Conservation (phyloP, 2,329 filamentous ascomycete genomes). For the Niveomyces coronatus region DNA sequence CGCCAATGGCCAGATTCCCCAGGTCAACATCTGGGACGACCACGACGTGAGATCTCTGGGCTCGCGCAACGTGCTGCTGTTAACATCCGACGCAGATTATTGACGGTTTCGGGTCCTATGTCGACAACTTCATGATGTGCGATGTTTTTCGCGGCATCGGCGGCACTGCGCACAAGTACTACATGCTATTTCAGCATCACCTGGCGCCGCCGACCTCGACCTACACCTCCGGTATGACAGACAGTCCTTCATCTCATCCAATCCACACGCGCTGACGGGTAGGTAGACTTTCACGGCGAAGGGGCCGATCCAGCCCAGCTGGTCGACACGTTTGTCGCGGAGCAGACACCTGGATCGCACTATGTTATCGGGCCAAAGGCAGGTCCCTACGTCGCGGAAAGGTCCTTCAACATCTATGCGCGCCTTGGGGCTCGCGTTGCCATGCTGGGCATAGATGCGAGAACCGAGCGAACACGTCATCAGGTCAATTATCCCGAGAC, state of each 20-base stretch:
- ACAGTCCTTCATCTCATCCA: too few relatives aligned
- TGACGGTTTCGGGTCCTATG: conserved; percentile 88
- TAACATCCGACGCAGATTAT: conserved; percentile 56
- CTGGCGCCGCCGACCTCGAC: conserved; percentile 75
- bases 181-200: conserved; percentile 95
- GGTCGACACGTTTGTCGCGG: conserved; percentile 61
- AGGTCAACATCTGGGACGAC: conserved; percentile 97
- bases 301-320: conserved; percentile 62
- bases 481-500: conserved; percentile 93
- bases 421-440: conserved; percentile 73
- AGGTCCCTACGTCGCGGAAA: conserved; percentile 82
- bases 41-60: conserved; percentile 51
- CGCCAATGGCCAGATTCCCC: conserved; percentile 84
- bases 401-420: conserved; percentile 79
- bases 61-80: background rate
- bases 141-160: conserved; percentile 88
- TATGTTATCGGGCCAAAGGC: conserved; percentile 71
- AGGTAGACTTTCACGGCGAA: conserved; percentile 24
- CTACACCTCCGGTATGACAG: conserved; percentile 58
- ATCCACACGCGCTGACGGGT: conserved; percentile 24
- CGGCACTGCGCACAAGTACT: conserved; percentile 92
- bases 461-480: conserved; percentile 86
- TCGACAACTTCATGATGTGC: conserved; percentile 86
- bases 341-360: conserved; percentile 47
- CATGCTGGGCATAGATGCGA: conserved; percentile 81